These are phyloP conservation scores for Globisporangium paddicum DNA, from an alignment of 352 stramenopile species.

Conservation along the genomic window DNA sequence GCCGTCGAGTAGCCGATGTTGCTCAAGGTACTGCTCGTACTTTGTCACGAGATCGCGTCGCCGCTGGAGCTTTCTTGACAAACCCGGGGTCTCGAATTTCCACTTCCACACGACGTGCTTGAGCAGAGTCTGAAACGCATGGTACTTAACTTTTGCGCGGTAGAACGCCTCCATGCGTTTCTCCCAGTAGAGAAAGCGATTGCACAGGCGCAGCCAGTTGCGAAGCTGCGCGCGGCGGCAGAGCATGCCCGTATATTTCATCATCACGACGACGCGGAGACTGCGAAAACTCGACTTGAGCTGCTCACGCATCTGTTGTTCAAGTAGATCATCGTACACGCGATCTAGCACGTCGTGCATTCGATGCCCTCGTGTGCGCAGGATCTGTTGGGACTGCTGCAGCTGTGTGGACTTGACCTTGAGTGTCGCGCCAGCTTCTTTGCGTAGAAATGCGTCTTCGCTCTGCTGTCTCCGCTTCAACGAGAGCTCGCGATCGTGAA, in stretches of 20 bases:
- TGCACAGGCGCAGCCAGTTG: slow-evolving; percentile 58
- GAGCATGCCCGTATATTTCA: slow-evolving; percentile 36
- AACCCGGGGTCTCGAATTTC: slow-evolving; percentile 37
- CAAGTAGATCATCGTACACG: slow-evolving; percentile 45
- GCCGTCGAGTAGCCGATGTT: slow-evolving; percentile 24
- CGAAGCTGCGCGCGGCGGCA: slow-evolving; percentile 44
- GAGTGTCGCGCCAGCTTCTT: slow-evolving; percentile 35
- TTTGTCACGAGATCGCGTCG: slow-evolving; percentile 30
- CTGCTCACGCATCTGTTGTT: slow-evolving; percentile 32
- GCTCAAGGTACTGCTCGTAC: slow-evolving; percentile 34
- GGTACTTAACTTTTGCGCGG: slow-evolving; percentile 32
- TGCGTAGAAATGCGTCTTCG: slow-evolving; percentile 45
- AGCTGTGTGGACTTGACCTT: slow-evolving; percentile 45
- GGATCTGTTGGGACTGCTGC: slow-evolving; percentile 42
- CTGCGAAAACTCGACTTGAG: slow-evolving; percentile 56
- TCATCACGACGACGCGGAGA: slow-evolving; percentile 41
- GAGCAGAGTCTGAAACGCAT: slow-evolving; percentile 36
- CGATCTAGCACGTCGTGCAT: slow-evolving; percentile 64
- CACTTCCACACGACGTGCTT: slow-evolving; percentile 45
- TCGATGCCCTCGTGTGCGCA: slow-evolving; percentile 39
- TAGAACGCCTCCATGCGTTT: slow-evolving; percentile 35
- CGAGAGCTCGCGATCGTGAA: slow-evolving; percentile 31
- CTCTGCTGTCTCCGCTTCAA: slow-evolving; percentile 30
- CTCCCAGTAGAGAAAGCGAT: slow-evolving; percentile 51
- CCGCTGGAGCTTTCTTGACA: slow-evolving; percentile 32